phyloP scores from a whole-genome alignment of 352 stramenopile species.

The Globisporangium middletonii region DNA sequence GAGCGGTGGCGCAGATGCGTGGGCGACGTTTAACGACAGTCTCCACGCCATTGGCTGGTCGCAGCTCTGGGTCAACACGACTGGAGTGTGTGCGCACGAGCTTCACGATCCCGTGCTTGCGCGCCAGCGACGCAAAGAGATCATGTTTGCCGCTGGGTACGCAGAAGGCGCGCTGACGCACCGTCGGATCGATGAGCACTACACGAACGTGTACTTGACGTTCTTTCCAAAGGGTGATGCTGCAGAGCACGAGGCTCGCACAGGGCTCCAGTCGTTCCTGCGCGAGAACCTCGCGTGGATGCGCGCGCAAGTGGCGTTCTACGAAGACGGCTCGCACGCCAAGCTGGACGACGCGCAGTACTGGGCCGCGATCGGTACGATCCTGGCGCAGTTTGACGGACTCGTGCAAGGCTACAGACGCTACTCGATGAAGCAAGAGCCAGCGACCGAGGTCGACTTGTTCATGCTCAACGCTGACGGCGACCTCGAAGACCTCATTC shows the following conservation, averaged over 20 bases:
- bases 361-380: conserved; percentile 26
- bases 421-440: conserved; percentile 14
- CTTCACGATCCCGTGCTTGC: conserved; percentile 8
- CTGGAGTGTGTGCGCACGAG: conserved; percentile 17
- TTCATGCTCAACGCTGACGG: conserved; percentile 52
- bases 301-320: conserved; percentile 24
- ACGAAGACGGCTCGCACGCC: conserved; percentile 9
- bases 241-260: conserved; percentile 20
- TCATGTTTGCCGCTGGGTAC: conserved; percentile 54
- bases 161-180: conserved; percentile 52
- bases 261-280: conserved; percentile 30
- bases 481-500: conserved; percentile 50
- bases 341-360: conserved; percentile 20
- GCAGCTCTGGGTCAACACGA: conserved; percentile 45
- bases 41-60: conserved; percentile 40
- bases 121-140: conserved; percentile 18
- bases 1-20: conserved; percentile 17
- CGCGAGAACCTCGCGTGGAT: conserved; percentile 41
- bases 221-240: conserved; percentile 38
- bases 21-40: conserved; percentile 50
- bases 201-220: conserved; percentile 39
- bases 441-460: conserved; percentile 29
- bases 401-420: conserved; percentile 36
- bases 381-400: conserved; percentile 48
- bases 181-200: conserved; percentile 62